Evolutionary conservation across 257 asterid genomes (phyloP), one percentile per base, ranked within the genome.

Genomic region (Perilla frutescens): DNA sequence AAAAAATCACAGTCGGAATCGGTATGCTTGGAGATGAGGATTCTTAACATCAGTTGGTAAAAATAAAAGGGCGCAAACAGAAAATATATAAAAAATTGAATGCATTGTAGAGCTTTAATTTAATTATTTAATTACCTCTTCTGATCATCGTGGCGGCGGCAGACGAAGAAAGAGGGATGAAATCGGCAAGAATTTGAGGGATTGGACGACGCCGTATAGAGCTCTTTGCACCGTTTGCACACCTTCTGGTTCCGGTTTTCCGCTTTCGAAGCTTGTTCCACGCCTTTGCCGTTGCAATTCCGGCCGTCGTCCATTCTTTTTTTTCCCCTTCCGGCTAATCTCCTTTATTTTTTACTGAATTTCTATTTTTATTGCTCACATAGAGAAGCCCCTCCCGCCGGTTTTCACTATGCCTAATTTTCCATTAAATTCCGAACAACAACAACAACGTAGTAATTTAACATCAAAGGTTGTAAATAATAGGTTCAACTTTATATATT

Each of bases 101-200:
- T 43, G 44, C 8, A 57, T 13, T 0, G 20, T 0, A 57, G 8
- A 0, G 43, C 14, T 8, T 20, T 14, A 15, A 31, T 20, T 20
- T 20, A 61, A 1, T 8, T 20, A 20, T 20, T 20, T 20, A 39
- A 11, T 20, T 68, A 92, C 98, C 98, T 88, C 80, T 84, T 88
- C 89, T 91, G 98, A 84, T 91, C 96, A 71, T 88, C 96, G 84
- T 93, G 98, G 77, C 97, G 98, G 76, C 98, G 98, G 81, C 97
- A 89, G 20, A 93, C 97, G 84, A 88, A 89, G 82, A 93, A 88
- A 1, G 96, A 88, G 73, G 97, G 97, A 65, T 91, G 97, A 76
- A 81, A 93, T 20, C 92, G 90, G 84, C 98, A 93, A n/a, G 96
- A 83, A 12, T 76, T 71, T 3, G 84, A 43, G 66, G 74, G 57